Evolutionary conservation across 1,139 yeast genomes (phyloP).

Genomic region (Candida smagusa): DNA sequence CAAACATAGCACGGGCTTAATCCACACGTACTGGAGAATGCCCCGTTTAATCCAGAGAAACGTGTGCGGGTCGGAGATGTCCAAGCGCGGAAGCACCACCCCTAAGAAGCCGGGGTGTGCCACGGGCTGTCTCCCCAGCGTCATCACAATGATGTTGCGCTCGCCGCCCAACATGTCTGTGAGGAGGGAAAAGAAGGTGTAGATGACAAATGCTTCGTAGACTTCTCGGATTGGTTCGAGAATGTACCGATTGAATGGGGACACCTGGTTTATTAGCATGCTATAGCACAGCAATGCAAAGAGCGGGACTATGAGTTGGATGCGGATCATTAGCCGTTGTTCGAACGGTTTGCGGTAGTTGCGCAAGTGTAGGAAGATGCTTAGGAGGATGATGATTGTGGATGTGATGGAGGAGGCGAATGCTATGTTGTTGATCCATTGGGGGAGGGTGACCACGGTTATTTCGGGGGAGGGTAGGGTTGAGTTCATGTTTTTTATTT

Average conservation of each 20-base stretch:
- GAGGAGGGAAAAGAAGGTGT: constrained; percentile 82
- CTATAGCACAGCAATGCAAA: constrained; percentile 54
- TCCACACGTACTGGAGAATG: constrained; percentile 91
- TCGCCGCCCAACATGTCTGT: constrained; percentile 92
- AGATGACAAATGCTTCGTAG: constrained; percentile 94
- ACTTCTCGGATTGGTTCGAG: constrained; percentile 82
- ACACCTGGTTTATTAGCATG: constrained; percentile 44
- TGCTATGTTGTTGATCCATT: constrained; percentile 32
- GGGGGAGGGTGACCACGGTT: constrained; percentile 19
- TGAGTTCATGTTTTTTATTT: too few relatives aligned
- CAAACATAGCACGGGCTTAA: constrained; percentile 76
- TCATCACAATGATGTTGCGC: constrained; percentile 67
- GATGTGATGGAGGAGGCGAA: constrained; percentile 34
- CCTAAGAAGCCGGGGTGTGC: constrained; percentile 64
- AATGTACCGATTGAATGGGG: constrained; percentile 37
- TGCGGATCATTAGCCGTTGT: constrained; percentile 81
- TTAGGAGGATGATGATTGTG: constrained; percentile 28
- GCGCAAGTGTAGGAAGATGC: constrained; percentile 33
- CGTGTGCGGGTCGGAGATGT: constrained; percentile 81
- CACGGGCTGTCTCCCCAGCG: constrained; percentile 75
- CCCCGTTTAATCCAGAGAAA: constrained; percentile 79
- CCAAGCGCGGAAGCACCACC: constrained; percentile 53
- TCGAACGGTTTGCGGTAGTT: constrained; percentile 89
- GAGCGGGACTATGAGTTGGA: constrained; percentile 63
- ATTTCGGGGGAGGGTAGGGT: too few relatives aligned